A percentile compares a stretch with the other conserved stretches of the same genome.
phyloP scores from a whole-genome alignment of 129 eudicot genomes.

The Rutidosis leptorrhynchoides region DNA sequence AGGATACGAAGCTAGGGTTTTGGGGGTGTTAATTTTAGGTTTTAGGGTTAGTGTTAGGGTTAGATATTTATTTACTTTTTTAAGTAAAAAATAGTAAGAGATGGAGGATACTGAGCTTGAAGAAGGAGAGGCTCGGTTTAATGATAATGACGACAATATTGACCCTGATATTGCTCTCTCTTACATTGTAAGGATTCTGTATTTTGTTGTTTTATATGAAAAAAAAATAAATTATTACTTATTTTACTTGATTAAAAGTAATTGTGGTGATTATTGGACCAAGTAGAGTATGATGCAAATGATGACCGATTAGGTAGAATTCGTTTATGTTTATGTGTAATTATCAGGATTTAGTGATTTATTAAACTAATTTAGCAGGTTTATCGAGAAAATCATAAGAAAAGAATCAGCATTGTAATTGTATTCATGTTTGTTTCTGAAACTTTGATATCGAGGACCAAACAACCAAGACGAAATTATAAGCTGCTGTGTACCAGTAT shows the following conservation, averaged over 20 bases:
- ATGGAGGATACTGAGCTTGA: conserved; percentile 66
- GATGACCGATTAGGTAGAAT: conserved; percentile 5
- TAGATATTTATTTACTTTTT: conserved; percentile 12
- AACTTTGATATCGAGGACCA: not conserved
- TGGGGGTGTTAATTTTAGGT: conserved; percentile 23
- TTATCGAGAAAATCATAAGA: conserved; percentile 1
- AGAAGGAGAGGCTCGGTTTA: conserved; percentile 73
- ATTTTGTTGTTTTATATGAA: conserved; percentile 8
- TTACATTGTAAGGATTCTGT: conserved; percentile 82
- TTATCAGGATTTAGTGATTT: conserved; percentile 15
- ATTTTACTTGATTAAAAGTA: not conserved
- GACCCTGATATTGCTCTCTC: conserved; percentile 78
- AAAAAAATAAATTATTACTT: not conserved
- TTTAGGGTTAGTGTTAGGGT: conserved; percentile 35
- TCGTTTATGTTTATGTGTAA: not conserved
- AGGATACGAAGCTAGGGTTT: conserved; percentile 55
- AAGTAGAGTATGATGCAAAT: conserved; percentile 5
- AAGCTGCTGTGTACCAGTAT: conserved; percentile 2
- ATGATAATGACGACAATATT: conserved; percentile 42
- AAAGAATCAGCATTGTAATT: conserved; percentile 17
- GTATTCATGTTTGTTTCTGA: conserved; percentile 7
- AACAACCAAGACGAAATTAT: conserved; percentile 9
- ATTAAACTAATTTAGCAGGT: not conserved
- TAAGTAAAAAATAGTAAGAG: conserved; percentile 1
- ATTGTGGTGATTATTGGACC: conserved; percentile 3